phyloP scores from a whole-genome alignment of 2,329 filamentous ascomycete species.

The Spiromastix sp. region DNA sequence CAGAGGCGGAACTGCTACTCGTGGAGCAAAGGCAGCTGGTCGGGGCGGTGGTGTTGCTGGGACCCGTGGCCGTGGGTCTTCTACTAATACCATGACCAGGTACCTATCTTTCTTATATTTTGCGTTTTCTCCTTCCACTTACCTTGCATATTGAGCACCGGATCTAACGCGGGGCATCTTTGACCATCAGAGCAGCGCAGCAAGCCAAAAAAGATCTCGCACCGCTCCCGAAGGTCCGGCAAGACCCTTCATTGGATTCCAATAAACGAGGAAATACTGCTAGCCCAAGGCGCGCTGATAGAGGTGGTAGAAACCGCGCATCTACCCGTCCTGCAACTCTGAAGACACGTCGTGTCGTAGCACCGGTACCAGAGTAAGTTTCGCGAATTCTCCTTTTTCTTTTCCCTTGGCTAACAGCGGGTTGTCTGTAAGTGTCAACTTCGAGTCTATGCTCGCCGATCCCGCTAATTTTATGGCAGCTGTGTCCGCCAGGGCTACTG shows the following conservation, averaged over 20 bases:
- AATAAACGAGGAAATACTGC: no score
- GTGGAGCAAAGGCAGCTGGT: conserved; percentile 8
- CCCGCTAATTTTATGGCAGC: conserved; percentile 13
- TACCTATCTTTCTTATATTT: no score
- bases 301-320: no score
- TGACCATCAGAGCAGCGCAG: no score
- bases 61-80: conserved; percentile 14
- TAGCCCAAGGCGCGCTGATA: no score
- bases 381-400: conserved; percentile 2
- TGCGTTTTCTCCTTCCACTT: no score
- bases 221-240: no score
- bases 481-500: conserved; percentile 1
- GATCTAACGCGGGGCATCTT: no score
- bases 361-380: conserved; percentile 7
- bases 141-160: no score
- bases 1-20: neutral
- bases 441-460: conserved; percentile 10
- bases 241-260: neutral
- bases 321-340: conserved; percentile 4
- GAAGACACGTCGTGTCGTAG: conserved; percentile 8
- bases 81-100: no score
- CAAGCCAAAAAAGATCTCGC: no score
- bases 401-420: conserved; percentile 6
- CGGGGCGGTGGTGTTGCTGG: conserved; percentile 19
- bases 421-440: conserved; percentile 7